Base-by-base conservation (phyloP, 1,284 basidiomycete species). In the Fomitopsis pinicola region DNA sequence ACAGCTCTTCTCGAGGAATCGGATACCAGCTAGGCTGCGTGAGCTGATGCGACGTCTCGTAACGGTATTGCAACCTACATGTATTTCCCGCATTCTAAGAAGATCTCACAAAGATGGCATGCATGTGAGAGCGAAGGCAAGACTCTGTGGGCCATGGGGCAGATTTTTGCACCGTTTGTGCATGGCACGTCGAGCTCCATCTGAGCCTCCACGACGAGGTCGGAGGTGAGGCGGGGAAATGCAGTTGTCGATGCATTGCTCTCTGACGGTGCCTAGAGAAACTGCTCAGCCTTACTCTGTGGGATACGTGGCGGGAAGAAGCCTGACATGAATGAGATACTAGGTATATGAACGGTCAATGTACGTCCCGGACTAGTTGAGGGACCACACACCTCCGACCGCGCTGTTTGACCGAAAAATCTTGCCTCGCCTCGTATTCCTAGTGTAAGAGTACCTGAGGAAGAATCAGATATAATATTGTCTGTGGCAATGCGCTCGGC, bases 391-490 rank as follows among this genome's bases (percentile, higher is more conserved):
- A 86, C 86, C 78, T 89, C 87, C 42, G 84, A 80, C 26, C 86
- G 80, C 1, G 87, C 84, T 2, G 86, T 88, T 60, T 82, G 79
- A 17, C 87, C 86, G 63, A 85, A 78, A 68, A 86, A 88, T 46
- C 72, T 78, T 1, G 81, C 77, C 67, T 84, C 83, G 0, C 84
- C 85, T 46, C 80, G 72, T 33, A 77, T 68, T 12, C 82, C 83
- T 12, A 88, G 77, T 6, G 81, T 82, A 42, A 89, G 72, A 17
- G 87, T 88, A 15, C 87, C 86, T 86, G 50, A 6, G n/a, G 15
- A 35, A 38, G n/a, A 22, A 50, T 7, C 26, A 26, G 10, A 22
- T 5, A 26, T 9, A 4, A 2, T 8, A 14, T 17, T 12, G 40
- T 46, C 59, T 36, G 22, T 6, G 56, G 5, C 38, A 19, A 8